Evolutionary conservation across 2,329 filamentous ascomycete species (phyloP), one percentile per base, ranked within the genome.

Genomic region (Nigrospora oryzae): DNA sequence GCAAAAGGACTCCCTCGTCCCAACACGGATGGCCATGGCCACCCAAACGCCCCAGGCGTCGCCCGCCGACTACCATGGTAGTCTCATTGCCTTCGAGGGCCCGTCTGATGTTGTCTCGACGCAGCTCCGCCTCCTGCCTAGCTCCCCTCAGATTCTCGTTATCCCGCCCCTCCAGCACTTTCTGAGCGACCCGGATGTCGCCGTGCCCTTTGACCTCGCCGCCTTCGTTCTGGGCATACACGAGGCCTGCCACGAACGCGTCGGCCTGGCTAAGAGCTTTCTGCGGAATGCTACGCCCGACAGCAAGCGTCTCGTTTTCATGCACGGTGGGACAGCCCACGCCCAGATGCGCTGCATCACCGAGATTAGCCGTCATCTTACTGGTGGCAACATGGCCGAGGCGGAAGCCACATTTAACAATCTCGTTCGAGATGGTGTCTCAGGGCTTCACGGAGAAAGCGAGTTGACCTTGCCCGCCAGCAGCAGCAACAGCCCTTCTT

Each of bases 61-160:
- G 23, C 23, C 23, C 23, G 23, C 23, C 23, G 2, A 10, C 23
- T 58, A 62, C 40, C 52, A 65, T 45, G 77, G 78, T 39, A 75
- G 69, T 55, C 61, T 83, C 43, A 68, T 84, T 43, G 77, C 79
- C 49, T 71, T 84, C 45, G 80, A 83, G 55, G 80, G 80, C 6
- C 67, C 75, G 31, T 53, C 61, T 19, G 72, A 80, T 38, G 63
- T 68, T 30, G 67, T 83, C 30, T 71, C 74, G 19, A 81, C 76
- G 4, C 80, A 84, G 52, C 62, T 83, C 35, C 72, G 72, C 39
- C 67, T 83, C 3, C 69, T 84, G 11, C 80, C 80, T 10, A 69
- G 68, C 4, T 83, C 77, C 1, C 62, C 73, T 0, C 74, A 81
- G 46, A 72, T 83, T 34, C 59, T 82, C 19, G 68, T 81, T 33